These are phyloP conservation scores for Spizellomyces sp. DNA, from an alignment of 192 early-diverging fungal species.

Conservation along the genomic window DNA sequence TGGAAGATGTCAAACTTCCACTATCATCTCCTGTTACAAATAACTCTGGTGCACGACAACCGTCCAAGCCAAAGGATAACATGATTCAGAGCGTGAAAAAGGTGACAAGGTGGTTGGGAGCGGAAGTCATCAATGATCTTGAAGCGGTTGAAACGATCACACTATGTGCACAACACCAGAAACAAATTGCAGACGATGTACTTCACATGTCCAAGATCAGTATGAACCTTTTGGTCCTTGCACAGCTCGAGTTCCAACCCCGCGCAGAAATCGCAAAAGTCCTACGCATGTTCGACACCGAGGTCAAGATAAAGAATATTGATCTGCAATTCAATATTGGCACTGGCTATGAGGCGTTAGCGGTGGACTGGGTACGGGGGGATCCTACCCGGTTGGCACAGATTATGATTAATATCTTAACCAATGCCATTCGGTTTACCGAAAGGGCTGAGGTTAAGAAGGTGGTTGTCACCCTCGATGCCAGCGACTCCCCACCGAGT, in stretches of 20 bases:
- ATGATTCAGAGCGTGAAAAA: neutral
- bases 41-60: neutral
- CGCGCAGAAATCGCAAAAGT: conserved; percentile 28
- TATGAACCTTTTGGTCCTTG: conserved; percentile 42
- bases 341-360: conserved; percentile 37
- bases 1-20: neutral
- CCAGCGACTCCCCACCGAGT: neutral
- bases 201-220: conserved; percentile 40
- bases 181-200: conserved; percentile 47
- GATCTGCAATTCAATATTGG: conserved; percentile 44
- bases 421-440: conserved; percentile 61
- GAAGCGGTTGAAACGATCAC: conserved; percentile 38
- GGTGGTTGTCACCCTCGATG: neutral
- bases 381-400: conserved; percentile 53
- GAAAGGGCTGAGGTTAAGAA: conserved; percentile 29
- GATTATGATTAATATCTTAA: conserved; percentile 53
- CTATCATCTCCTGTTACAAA: neutral
- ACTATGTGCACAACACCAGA: conserved; percentile 42
- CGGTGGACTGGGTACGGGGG: conserved; percentile 45
- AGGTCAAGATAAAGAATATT: conserved; percentile 34
- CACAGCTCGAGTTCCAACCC: conserved; percentile 33
- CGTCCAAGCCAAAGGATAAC: neutral
- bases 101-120: neutral
- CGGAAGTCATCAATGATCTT: conserved; percentile 8
- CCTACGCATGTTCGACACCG: conserved; percentile 37